Evolutionary conservation across 805 yeast genomes (phyloP).

Genomic region (Myxozyma geophila): DNA sequence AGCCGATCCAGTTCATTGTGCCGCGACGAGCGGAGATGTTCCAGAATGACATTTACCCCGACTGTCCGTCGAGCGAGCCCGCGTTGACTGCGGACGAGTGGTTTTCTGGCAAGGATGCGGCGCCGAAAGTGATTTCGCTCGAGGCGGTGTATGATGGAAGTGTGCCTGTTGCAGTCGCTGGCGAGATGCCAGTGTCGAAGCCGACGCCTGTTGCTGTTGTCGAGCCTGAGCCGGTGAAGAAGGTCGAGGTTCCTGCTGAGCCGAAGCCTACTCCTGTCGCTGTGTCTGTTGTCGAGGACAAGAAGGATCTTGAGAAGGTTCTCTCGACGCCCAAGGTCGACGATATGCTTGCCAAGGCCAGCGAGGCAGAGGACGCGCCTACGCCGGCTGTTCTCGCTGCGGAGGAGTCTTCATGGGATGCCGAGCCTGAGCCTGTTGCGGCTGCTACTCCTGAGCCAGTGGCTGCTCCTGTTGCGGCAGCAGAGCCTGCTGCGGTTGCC

Average conservation of each 20-base stretch:
- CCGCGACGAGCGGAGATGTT: constrained; percentile 92
- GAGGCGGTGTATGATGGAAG: constrained; percentile 58
- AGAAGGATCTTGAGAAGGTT: constrained; percentile 54
- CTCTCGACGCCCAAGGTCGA: constrained; percentile 55
- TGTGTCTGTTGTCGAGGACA: constrained; percentile 38
- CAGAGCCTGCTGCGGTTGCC: constrained; percentile 26
- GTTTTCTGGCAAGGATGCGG: constrained; percentile 75
- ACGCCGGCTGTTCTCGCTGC: constrained; percentile 34
- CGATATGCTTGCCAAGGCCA: constrained; percentile 55
- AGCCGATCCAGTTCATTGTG: constrained; percentile 89
- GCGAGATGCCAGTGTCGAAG: constrained; percentile 23
- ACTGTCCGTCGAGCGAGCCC: constrained; percentile 78
- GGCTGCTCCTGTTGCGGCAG: constrained; percentile 4
- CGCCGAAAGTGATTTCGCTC: constrained; percentile 78
- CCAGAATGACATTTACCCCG: constrained; percentile 92
- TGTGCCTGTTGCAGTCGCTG: constrained; percentile 25
- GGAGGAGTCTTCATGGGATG: constrained; percentile 47
- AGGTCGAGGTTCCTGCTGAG: constrained; percentile 29
- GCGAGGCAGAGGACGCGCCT: constrained; percentile 47
- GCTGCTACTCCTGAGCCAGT: constrained; percentile 28
- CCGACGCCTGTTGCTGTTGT: constrained; percentile 29
- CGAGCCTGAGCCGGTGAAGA: constrained; percentile 25
- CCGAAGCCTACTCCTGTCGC: constrained; percentile 23
- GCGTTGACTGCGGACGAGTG: constrained; percentile 82
- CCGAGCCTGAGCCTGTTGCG: constrained; percentile 37